Evolutionary conservation across 305 asterid genomes (phyloP).

Genomic region (Plantago coronopus): DNA sequence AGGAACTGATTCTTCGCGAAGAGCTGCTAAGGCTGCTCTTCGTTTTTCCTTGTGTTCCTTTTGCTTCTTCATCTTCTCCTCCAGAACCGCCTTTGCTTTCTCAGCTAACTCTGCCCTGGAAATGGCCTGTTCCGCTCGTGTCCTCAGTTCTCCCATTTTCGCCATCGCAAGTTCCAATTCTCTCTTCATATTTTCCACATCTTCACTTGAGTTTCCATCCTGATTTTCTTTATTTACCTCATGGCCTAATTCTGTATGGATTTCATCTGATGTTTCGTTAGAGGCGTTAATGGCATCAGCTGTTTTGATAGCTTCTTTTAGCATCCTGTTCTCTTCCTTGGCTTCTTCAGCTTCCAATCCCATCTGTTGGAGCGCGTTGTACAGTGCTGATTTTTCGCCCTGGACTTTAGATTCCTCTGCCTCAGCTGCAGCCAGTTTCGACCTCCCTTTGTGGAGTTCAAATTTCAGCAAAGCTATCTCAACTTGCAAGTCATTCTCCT

Average conservation of each 20-base stretch:
- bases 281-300: constrained; percentile 17
- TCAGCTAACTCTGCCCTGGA: constrained; percentile 80
- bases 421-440: constrained; percentile 41
- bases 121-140: constrained; percentile 66
- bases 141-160: constrained; percentile 51
- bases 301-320: constrained; percentile 26
- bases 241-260: background rate
- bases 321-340: constrained; percentile 32
- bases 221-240: constrained; percentile 2
- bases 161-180: constrained; percentile 42
- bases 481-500: constrained; percentile 38
- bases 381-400: constrained; percentile 41
- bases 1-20: constrained; percentile 45
- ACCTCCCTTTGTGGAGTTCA: constrained; percentile 49
- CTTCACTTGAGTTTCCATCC: constrained; percentile 3
- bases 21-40: constrained; percentile 47
- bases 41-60: constrained; percentile 47
- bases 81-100: constrained; percentile 43
- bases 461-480: constrained; percentile 51
- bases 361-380: constrained; percentile 51
- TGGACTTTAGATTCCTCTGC: constrained; percentile 47
- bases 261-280: constrained; percentile 6
- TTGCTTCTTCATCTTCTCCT: constrained; percentile 48
- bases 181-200: constrained; percentile 29
- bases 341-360: constrained; percentile 47